Percentiles rank a stretch among this genome's conserved stretches.
These are phyloP conservation scores for Setaria italica DNA, from an alignment of 202 grass and related monocot species.

Conservation along the genomic window DNA sequence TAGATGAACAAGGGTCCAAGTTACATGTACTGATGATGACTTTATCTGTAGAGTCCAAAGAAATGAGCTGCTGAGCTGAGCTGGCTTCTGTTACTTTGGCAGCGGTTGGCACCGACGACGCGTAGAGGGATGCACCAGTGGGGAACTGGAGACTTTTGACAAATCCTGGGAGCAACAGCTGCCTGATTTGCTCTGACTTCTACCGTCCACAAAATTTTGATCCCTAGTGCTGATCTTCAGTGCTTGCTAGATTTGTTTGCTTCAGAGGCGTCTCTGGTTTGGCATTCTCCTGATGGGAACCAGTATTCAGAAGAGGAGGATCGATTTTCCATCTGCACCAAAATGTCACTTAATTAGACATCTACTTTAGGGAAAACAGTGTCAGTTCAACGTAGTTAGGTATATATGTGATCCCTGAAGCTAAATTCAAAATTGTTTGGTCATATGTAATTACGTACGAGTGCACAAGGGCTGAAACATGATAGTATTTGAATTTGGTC, in stretches of 20 bases:
- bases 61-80: conserved; percentile 31
- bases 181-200: conserved; percentile 37
- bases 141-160: conserved; percentile 27
- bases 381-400: background rate
- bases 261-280: conserved; percentile 35
- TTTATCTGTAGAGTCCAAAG: conserved; percentile 35
- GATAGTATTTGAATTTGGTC: too few relatives aligned
- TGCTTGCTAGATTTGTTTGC: conserved; percentile 26
- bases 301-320: conserved; percentile 45
- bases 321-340: conserved; percentile 63
- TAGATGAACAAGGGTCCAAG: conserved; percentile 28
- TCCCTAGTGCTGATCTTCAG: conserved; percentile 49
- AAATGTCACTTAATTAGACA: background rate
- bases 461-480: too few relatives aligned
- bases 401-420: background rate
- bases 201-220: conserved; percentile 23
- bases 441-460: too few relatives aligned
- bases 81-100: conserved; percentile 40
- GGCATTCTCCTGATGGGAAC: conserved; percentile 23
- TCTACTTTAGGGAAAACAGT: background rate
- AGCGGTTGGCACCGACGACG: conserved; percentile 37
- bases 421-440: background rate
- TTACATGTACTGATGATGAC: conserved; percentile 34
- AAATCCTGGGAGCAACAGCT: conserved; percentile 30
- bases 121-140: conserved; percentile 25